A percentile compares a stretch with the other conserved stretches of the same genome.
Conservation (phyloP, 2,329 filamentous ascomycete species). For the Dothideomycetes sp. region DNA sequence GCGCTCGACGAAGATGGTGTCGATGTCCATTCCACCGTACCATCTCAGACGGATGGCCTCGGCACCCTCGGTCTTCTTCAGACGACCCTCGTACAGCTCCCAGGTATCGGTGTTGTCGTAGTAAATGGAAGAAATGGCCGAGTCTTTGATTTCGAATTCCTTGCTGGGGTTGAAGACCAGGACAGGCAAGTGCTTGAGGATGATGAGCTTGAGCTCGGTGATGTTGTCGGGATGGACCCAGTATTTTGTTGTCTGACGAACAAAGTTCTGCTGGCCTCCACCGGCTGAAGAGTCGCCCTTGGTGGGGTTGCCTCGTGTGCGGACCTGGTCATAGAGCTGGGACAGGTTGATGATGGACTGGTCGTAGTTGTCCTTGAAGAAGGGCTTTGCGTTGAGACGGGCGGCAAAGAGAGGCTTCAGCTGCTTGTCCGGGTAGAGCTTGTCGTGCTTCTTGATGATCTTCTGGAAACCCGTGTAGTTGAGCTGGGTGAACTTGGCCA, state of each 20-base stretch:
- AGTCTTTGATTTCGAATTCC: slow-evolving; percentile 83
- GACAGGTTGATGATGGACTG: slow-evolving; percentile 90
- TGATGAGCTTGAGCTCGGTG: slow-evolving; percentile 94
- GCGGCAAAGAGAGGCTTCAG: slow-evolving; percentile 93
- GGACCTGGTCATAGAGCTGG: slow-evolving; percentile 86
- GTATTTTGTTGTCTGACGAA: slow-evolving; percentile 97
- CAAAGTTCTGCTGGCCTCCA: slow-evolving; percentile 86
- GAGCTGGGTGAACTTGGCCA: slow-evolving; percentile 95
- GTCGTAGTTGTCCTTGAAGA: slow-evolving; percentile 99
- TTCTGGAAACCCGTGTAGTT: slow-evolving; percentile 99
- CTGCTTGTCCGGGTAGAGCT: slow-evolving; percentile 58
- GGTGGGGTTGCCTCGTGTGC: slow-evolving; percentile 83
- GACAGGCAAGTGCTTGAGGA: slow-evolving; percentile 93
- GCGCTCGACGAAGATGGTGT: slow-evolving; percentile 92
- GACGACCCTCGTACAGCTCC: slow-evolving; percentile 84
- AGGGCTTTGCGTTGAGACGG: slow-evolving; percentile 87
- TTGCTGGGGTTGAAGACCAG: slow-evolving; percentile 96
- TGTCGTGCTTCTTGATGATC: slow-evolving; percentile 96
- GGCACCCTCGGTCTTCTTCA: slow-evolving; percentile 96
- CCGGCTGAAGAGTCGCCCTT: slow-evolving; percentile 88
- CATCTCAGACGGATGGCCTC: slow-evolving; percentile 93
- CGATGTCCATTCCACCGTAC: slow-evolving; percentile 94
- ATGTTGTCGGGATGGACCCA: slow-evolving; percentile 99
- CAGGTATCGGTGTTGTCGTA: slow-evolving; percentile 92
- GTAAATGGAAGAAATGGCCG: slow-evolving; percentile 96